A percentile compares a stretch with the other conserved stretches of the same genome.
Evolutionary conservation across 768 basidiomycete species (phyloP).

Genomic region (Boletus insuetus): DNA sequence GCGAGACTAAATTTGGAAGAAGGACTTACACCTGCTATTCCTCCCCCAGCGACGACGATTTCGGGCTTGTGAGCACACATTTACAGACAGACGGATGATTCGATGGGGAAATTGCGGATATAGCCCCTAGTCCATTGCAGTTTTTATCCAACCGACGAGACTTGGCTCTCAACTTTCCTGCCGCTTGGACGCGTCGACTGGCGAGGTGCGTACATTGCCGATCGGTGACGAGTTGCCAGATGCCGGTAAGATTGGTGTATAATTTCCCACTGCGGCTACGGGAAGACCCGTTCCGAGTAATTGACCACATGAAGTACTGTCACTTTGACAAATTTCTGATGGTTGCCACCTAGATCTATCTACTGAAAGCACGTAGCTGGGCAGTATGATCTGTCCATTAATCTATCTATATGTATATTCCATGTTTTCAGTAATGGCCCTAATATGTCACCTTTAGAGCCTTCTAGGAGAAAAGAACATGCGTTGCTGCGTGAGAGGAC

Average conservation of each 20-base stretch:
- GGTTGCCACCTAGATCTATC: too few species aligned
- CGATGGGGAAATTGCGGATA: not conserved
- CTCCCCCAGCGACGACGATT: conserved; percentile 29
- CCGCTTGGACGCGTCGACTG: conserved; percentile 21
- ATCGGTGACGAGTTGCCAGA: not conserved
- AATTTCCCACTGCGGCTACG: too few species aligned
- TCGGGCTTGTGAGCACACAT: conserved; percentile 20
- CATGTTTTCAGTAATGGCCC: too few species aligned
- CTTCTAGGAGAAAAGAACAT: not conserved
- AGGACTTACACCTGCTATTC: conserved; percentile 25
- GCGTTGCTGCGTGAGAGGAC: not conserved
- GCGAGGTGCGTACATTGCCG: conserved; percentile 6
- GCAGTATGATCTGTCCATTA: too few species aligned
- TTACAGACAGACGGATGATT: not conserved
- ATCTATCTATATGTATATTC: too few species aligned
- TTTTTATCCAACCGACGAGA: conserved; percentile 7
- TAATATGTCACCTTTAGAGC: not conserved
- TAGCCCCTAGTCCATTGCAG: not conserved
- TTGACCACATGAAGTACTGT: too few species aligned
- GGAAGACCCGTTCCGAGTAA: too few species aligned
- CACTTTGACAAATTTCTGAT: too few species aligned
- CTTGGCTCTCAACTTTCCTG: not conserved
- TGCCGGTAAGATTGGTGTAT: too few species aligned
- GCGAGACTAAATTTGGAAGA: not conserved
- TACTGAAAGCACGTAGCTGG: too few species aligned